Evolutionary conservation across 192 early-diverging fungal genomes (phyloP).

Genomic region (Mortierella hygrophila): DNA sequence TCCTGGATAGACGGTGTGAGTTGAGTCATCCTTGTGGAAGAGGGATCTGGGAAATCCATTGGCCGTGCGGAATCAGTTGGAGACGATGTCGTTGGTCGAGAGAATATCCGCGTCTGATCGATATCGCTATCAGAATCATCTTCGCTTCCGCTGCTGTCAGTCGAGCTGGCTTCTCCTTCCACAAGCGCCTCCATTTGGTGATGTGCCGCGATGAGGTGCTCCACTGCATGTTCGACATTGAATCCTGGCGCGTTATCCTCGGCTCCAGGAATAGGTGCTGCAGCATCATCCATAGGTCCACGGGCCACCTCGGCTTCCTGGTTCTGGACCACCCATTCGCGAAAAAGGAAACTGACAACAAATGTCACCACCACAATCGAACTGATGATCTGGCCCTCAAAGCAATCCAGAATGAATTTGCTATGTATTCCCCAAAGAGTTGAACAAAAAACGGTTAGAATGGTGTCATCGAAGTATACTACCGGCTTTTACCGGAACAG

Average conservation of each 20-base stretch:
- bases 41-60: background rate
- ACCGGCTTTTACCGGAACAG: background rate
- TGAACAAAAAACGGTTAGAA: background rate
- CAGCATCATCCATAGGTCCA: conserved; percentile 7
- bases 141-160: conserved; percentile 9
- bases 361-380: conserved; percentile 82
- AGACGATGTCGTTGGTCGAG: background rate
- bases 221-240: conserved; percentile 45
- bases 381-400: conserved; percentile 91
- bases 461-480: background rate
- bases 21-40: background rate
- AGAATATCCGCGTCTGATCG: background rate
- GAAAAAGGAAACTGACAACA: conserved; percentile 81
- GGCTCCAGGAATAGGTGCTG: conserved; percentile 13
- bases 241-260: conserved; percentile 30
- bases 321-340: conserved; percentile 89
- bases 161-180: conserved; percentile 36
- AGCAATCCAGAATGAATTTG: conserved; percentile 72
- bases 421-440: conserved; percentile 12
- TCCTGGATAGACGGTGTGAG: background rate
- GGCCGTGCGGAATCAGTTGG: background rate
- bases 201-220: conserved; percentile 46
- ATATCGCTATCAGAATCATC: conserved; percentile 1
- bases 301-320: conserved; percentile 12
- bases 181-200: conserved; percentile 51